A percentile compares a stretch with the other conserved stretches of the same genome.
These are phyloP conservation scores for Schwanniomyces etchellsii DNA, from an alignment of 1,139 yeast species.

Conservation along the genomic window DNA sequence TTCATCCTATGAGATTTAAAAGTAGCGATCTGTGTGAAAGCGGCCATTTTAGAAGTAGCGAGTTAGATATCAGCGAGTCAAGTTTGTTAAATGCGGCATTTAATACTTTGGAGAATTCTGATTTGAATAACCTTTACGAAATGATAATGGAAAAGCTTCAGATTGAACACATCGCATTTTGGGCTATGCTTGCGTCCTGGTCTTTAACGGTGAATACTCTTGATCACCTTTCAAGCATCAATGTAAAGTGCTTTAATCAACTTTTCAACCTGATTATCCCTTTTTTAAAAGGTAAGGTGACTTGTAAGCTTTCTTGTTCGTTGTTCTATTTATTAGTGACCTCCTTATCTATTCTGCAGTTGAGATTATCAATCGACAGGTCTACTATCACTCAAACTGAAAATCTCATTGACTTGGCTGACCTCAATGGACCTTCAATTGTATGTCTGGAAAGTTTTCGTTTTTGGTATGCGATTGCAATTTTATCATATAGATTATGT, in stretches of 20 bases:
- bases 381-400: constrained; percentile 40
- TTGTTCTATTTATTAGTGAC: no score
- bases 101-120: background rate
- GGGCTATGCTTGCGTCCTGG: constrained; percentile 31
- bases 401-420: constrained; percentile 47
- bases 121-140: constrained; percentile 10
- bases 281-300: constrained; percentile 29
- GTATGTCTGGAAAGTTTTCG: constrained; percentile 41
- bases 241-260: constrained; percentile 7
- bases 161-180: constrained; percentile 16
- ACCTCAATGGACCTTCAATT: constrained; percentile 51
- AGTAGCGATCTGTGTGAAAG: no score
- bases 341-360: no score
- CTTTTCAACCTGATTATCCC: constrained; percentile 40
- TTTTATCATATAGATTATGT: constrained; percentile 28
- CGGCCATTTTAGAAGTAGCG: no score
- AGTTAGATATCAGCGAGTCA: constrained; percentile 5
- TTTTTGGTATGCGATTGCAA: constrained; percentile 48
- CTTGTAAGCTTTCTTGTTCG: constrained; percentile 16
- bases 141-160: constrained; percentile 19
- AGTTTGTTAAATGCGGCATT: constrained; percentile 3
- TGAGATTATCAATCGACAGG: constrained; percentile 33
- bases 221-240: constrained; percentile 1
- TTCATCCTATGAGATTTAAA: no score
- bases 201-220: constrained; percentile 13